Conservation (phyloP, 805 yeast species). For the Starmera dryadoides region DNA sequence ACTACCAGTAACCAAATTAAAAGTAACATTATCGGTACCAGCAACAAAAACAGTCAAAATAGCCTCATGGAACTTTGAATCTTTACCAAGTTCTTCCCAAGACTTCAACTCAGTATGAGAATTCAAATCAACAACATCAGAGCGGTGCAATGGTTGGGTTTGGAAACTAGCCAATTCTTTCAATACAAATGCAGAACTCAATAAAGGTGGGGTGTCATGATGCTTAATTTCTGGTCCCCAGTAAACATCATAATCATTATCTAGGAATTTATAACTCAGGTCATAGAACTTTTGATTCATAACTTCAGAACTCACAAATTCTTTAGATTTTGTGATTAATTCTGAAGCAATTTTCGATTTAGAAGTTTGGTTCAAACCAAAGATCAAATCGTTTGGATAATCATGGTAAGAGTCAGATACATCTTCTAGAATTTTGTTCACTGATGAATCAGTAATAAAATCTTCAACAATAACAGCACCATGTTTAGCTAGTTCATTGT, state of each 20-base stretch:
- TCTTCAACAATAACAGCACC: not conserved
- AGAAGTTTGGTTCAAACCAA: not conserved
- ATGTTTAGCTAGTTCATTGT: not conserved
- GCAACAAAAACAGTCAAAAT: not conserved
- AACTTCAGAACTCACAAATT: not conserved
- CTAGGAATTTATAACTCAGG: not conserved
- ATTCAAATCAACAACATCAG: not conserved
- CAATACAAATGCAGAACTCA: not conserved
- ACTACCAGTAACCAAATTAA: not conserved
- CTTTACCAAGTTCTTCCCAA: not conserved
- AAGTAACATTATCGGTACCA: not conserved
- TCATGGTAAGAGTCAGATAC: not conserved
- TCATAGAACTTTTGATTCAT: not conserved
- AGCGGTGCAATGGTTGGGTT: not conserved
- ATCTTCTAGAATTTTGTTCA: not conserved
- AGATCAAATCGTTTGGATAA: not conserved
- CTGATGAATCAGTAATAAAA: not conserved
- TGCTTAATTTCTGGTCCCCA: not conserved
- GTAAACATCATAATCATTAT: not conserved
- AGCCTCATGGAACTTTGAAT: not conserved
- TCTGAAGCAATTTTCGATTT: not conserved
- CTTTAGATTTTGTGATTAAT: not conserved
- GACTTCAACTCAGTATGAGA: not conserved
- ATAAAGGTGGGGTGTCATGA: not conserved
- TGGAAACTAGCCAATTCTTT: not conserved